Percentiles rank a stretch among this genome's conserved stretches.
Conservation (phyloP, 345 rosid genomes). For the Moricandia arvensis region DNA sequence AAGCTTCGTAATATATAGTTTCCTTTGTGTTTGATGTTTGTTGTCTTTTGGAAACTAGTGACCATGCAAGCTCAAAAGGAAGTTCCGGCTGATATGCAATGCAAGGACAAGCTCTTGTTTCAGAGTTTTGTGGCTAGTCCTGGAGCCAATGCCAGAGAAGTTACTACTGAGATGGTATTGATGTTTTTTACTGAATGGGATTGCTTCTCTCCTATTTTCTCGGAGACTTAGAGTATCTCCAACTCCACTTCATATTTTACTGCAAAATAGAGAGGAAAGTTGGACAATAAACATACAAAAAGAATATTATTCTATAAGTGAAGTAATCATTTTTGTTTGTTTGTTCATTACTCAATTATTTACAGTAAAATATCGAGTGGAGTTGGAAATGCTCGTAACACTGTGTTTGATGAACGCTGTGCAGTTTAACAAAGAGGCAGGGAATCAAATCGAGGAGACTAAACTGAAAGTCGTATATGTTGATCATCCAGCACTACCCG, state of each 20-base stretch:
- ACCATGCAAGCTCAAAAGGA: slow-evolving; percentile 96
- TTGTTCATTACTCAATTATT: too few species aligned
- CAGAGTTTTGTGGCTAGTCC: slow-evolving; percentile 61
- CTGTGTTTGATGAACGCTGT: background rate
- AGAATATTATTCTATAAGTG: too few species aligned
- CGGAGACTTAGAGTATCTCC: too few species aligned
- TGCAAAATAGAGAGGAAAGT: too few species aligned
- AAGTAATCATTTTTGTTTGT: too few species aligned
- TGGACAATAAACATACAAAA: too few species aligned
- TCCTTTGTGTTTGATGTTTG: too few species aligned
- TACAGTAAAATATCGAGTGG: too few species aligned
- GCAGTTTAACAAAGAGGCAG: slow-evolving; percentile 68
- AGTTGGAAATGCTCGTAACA: too few species aligned
- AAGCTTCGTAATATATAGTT: too few species aligned
- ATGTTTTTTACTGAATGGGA: background rate
- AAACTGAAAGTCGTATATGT: slow-evolving; percentile 78
- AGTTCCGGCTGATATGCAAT: slow-evolving; percentile 71
- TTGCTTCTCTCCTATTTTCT: background rate
- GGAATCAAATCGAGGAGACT: slow-evolving; percentile 63
- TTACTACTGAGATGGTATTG: slow-evolving; percentile 68
- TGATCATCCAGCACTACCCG: slow-evolving; percentile 66
- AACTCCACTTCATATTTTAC: too few species aligned
- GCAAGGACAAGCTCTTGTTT: slow-evolving; percentile 64
- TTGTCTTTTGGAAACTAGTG: slow-evolving; percentile 37
- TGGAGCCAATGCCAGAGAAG: slow-evolving; percentile 55